Percentiles rank a stretch among this genome's conserved stretches.
Evolutionary conservation across 2,329 filamentous ascomycete species (phyloP).

Genomic region (Juglanconis oblonga): DNA sequence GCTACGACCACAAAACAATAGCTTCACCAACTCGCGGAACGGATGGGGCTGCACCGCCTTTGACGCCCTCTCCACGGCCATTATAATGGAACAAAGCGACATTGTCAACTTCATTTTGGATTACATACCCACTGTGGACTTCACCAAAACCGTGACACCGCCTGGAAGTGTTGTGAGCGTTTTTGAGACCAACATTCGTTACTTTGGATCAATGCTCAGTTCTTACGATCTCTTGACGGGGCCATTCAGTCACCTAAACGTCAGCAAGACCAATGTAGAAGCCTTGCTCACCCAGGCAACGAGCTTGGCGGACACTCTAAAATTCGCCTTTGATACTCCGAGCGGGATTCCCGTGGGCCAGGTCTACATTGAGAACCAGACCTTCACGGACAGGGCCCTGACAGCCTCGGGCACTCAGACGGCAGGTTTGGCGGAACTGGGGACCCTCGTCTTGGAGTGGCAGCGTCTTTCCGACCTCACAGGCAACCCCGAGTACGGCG

Average conservation of each 20-base stretch:
- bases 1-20: not conserved
- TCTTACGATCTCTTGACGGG: conserved; percentile 1
- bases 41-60: conserved; percentile 4
- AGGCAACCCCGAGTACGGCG: not conserved
- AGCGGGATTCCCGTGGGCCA: not conserved
- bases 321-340: conserved; percentile 3
- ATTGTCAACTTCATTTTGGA: not conserved
- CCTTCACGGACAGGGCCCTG: not conserved
- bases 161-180: conserved; percentile 1
- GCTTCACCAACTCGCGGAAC: conserved; percentile 1
- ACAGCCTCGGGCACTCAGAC: not conserved
- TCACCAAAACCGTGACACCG: conserved; percentile 1
- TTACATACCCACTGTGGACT: conserved; percentile 2
- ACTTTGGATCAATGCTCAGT: not conserved
- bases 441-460: conserved; percentile 3
- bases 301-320: conserved; percentile 4
- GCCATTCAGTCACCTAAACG: not conserved
- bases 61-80: not conserved
- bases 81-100: conserved; percentile 1
- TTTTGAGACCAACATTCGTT: conserved; percentile 7
- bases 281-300: conserved; percentile 4
- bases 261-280: not conserved
- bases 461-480: conserved; percentile 6
- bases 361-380: conserved; percentile 3
- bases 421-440: not conserved